Base-by-base conservation (phyloP, 2,329 filamentous ascomycete species). In the Cryphonectria nitschkei region DNA sequence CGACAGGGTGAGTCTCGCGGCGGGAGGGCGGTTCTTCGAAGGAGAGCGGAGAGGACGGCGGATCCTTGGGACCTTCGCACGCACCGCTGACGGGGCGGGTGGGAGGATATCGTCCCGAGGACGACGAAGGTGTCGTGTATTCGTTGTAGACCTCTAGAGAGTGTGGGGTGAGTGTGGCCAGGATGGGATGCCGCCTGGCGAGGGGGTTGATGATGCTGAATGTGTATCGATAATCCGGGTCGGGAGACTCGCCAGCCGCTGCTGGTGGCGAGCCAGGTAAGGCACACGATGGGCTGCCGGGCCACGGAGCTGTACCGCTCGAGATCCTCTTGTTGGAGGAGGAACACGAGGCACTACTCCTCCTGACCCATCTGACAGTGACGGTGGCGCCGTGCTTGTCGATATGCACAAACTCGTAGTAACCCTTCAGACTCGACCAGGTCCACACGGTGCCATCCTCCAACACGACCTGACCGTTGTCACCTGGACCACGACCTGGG, bases 121-220 rank as follows among this genome's bases (percentile, higher is more conserved):
- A 85, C 8, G 83, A 78, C 0, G 87, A 85, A 39, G 89, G 82
- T 0, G 87, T 85, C 5, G 84, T 87, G 78, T 93, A 95, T 2
- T 84, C 85, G 74, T 95, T 90, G 72, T 89, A 87, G 64, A 95
- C 87, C 65, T 93, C 89, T 41, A 95, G 86, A 16, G 85, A 87
- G 5, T 85, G 84, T 16, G 85, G 85, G 3, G 87, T 90, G 61
- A 95, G 83, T 2, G 86, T 88, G 0, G 91, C 93, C 81, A 95
- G 87, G 76, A 95, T 88, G 5, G 93, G 92, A 77, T 95, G 93
- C 16, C 90, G 88, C 46, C 91, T 85, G 11, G 87, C 88, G 63
- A 87, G 86, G 0, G 92, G 88, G 75, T 92, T 88, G 75, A 95
- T 90, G 73, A 93, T 88, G 81, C 91, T 94, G 78, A 95, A 95